phyloP scores from a whole-genome alignment of 495 filamentous ascomycete genomes.

The Trichoderma orchidacearum region DNA sequence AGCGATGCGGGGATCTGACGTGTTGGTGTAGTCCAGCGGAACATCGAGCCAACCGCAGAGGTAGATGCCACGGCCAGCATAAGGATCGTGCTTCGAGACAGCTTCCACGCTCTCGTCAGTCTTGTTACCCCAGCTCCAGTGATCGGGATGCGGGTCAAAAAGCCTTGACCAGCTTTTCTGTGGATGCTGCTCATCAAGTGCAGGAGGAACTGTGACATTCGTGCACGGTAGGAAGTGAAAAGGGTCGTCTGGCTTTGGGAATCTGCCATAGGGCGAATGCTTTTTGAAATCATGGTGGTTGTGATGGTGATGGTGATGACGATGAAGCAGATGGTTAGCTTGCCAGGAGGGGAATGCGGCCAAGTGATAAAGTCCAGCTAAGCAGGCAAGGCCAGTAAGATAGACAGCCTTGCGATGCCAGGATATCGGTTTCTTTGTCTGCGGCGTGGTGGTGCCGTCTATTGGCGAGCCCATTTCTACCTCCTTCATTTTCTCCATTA shows the following conservation, averaged over 20 bases:
- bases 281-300: neutral
- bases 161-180: conserved; percentile 20
- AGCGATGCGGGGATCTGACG: conserved; percentile 23
- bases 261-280: conserved; percentile 19
- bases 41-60: conserved; percentile 33
- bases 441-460: neutral
- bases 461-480: neutral
- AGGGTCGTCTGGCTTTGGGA: conserved; percentile 21
- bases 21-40: conserved; percentile 31
- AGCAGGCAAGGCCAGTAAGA: neutral
- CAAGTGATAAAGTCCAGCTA: neutral
- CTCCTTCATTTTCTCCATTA: neutral
- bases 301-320: neutral
- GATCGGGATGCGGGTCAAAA: conserved; percentile 25
- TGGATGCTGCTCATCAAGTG: conserved; percentile 18
- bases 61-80: conserved; percentile 26
- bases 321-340: neutral
- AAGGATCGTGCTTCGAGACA: conserved; percentile 9
- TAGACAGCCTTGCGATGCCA: neutral
- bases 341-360: neutral
- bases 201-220: conserved; percentile 17
- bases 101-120: conserved; percentile 1
- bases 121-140: conserved; percentile 27
- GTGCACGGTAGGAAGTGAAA: conserved; percentile 32
- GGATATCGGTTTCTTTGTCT: neutral